Percentiles rank a stretch among this genome's conserved stretches.
Evolutionary conservation across 1,284 basidiomycete genomes (phyloP).

Genomic region (Austroboletus rostrupii): DNA sequence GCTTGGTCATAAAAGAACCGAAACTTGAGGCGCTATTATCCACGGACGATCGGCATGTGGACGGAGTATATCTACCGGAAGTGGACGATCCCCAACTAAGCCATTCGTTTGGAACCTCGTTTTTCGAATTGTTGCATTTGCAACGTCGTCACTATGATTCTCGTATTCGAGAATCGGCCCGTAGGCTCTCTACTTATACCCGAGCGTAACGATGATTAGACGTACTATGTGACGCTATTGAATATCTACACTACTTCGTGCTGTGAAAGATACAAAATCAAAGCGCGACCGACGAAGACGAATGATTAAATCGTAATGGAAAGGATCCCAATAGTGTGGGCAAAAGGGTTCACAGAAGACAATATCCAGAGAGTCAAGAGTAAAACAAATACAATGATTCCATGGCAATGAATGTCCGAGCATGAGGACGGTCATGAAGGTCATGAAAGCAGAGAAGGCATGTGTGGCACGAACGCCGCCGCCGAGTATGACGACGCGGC

Average conservation of each 20-base stretch:
- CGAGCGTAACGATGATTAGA: slow-evolving; percentile 30
- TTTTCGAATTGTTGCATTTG: slow-evolving; percentile 67
- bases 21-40: slow-evolving; percentile 82
- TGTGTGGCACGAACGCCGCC: slow-evolving; percentile 26
- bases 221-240: slow-evolving; percentile 28
- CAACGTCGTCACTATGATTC: slow-evolving; percentile 57
- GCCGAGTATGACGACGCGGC: slow-evolving; percentile 27
- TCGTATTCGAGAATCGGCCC: slow-evolving; percentile 54
- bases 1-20: slow-evolving; percentile 72
- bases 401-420: slow-evolving; percentile 17
- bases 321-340: slow-evolving; percentile 6
- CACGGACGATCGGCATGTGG: slow-evolving; percentile 79
- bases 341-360: slow-evolving; percentile 26
- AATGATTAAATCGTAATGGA: slow-evolving; percentile 16
- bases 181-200: slow-evolving; percentile 43
- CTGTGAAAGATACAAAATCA: slow-evolving; percentile 23
- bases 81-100: slow-evolving; percentile 84
- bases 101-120: slow-evolving; percentile 66
- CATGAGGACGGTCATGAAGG: slow-evolving; percentile 22
- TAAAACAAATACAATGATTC: slow-evolving; percentile 26
- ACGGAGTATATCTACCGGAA: slow-evolving; percentile 79
- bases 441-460: slow-evolving; percentile 35
- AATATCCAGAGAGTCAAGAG: slow-evolving; percentile 28
- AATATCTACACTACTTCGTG: slow-evolving; percentile 34
- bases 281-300: slow-evolving; percentile 16